Base-by-base conservation (phyloP, 192 early-diverging fungal genomes). In the Rhizophagus clarus region DNA sequence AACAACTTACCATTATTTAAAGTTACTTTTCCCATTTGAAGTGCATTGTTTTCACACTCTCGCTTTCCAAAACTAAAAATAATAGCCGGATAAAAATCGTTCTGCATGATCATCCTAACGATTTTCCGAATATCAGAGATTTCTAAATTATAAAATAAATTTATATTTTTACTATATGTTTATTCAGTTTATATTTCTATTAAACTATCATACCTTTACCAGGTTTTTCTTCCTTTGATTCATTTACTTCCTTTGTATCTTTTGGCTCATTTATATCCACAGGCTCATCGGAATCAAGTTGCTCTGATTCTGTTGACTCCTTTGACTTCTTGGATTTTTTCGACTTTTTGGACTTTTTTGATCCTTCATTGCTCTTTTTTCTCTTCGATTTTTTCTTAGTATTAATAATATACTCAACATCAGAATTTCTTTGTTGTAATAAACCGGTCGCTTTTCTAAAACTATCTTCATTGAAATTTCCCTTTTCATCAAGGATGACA, bases 401-500 rank as follows among this genome's bases (percentile, higher is more conserved):
- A 56, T 56, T 56, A 56, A 56, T 56, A 56, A 56, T 56, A 56
- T 56, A 56, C 4, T 56, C 51, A 56, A 56, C n/a, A 22, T 56
- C 51, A 7, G 51, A 56, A 56, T 56, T 56, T 56, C 51, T 56
- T 56, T 56, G 51, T 4, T 56, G 51, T 56, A 56, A 56, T 17
- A 56, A 56, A 0, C 51, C 51, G 51, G 91, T 91, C 2, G 98
- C 96, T 73, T 91, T 89, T 86, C 98, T 96, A 84, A 98, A 99
- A 85, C 97, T 98, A 76, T 97, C 97, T 83, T 98, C 97, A 66
- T 95, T 88, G 86, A 99, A 99, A 66, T 88, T 87, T 78, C 94
- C 86, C 88, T 97, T 98, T 85, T 99, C 97, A 82, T 99, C 98
- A 12, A 99, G 97, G n/a, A 95, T 95, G 85, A 98, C 79, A 82